A percentile compares a stretch with the other conserved stretches of the same genome.
These are phyloP conservation scores for Hypoxylon sp. DNA, from an alignment of 2,329 filamentous ascomycete genomes.

Conservation along the genomic window DNA sequence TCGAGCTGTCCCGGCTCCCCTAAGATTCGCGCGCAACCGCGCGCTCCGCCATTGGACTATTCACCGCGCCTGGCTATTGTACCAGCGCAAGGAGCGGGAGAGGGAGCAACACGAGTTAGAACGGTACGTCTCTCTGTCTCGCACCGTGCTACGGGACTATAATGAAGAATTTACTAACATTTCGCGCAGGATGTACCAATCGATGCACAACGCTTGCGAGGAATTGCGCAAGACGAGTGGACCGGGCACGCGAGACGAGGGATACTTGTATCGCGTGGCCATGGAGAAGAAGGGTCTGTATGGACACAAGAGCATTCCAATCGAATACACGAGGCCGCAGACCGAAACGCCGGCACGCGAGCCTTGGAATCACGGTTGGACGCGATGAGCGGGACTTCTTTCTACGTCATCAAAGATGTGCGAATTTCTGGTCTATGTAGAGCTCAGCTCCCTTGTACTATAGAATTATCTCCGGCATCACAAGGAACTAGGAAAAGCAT, in stretches of 20 bases:
- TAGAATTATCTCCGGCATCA: constrained; percentile 21
- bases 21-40: constrained; percentile 90
- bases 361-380: constrained; percentile 97
- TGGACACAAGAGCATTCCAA: constrained; percentile 79
- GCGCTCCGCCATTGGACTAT: constrained; percentile 98
- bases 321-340: constrained; percentile 90
- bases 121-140: constrained; percentile 60
- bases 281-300: constrained; percentile 93
- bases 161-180: constrained; percentile 28
- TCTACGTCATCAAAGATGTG: neutral
- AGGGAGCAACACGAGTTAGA: constrained; percentile 79
- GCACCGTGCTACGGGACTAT: neutral
- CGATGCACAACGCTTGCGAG: constrained; percentile 89
- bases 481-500: neutral
- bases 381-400: constrained; percentile 62
- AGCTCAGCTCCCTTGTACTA: constrained; percentile 1
- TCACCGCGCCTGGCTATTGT: constrained; percentile 93
- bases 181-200: constrained; percentile 72
- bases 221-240: constrained; percentile 76
- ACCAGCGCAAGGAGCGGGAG: constrained; percentile 77
- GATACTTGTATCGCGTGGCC: constrained; percentile 85
- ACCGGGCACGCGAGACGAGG: constrained; percentile 71
- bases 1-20: constrained; percentile 72
- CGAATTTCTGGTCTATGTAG: constrained; percentile 25
- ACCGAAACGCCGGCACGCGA: constrained; percentile 83